Conservation (phyloP, 1,139 yeast species). For the Lodderomyces parapsilosis region DNA sequence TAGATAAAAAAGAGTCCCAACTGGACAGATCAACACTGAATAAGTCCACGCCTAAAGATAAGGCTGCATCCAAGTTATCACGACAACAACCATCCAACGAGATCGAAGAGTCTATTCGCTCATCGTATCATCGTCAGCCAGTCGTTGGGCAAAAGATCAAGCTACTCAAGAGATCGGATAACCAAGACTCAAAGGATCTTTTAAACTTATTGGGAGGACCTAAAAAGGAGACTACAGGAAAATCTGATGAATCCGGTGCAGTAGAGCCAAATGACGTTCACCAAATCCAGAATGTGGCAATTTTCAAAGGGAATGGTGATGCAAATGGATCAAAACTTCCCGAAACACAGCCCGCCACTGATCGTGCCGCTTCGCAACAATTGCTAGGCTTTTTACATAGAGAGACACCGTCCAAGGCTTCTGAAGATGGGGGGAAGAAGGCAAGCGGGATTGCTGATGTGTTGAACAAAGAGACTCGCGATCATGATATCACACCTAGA, state of each 20-base stretch:
- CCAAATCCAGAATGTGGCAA: not conserved
- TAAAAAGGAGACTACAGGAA: constrained; percentile 4
- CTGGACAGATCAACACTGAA: constrained; percentile 4
- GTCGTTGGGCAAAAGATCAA: constrained; percentile 29
- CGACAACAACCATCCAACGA: constrained; percentile 20
- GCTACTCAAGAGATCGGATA: constrained; percentile 29
- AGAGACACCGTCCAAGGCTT: not conserved
- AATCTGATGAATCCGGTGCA: not conserved
- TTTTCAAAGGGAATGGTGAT: not conserved
- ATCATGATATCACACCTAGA: constrained; percentile 1
- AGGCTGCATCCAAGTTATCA: not conserved
- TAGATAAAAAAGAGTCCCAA: constrained; percentile 3
- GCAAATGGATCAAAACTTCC: not conserved
- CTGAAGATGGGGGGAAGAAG: not conserved
- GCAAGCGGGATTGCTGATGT: not conserved
- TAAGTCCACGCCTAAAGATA: not conserved
- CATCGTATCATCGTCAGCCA: constrained; percentile 10
- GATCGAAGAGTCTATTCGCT: constrained; percentile 20
- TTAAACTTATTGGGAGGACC: constrained; percentile 14
- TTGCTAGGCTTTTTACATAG: constrained; percentile 10
- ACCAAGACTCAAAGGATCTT: constrained; percentile 14
- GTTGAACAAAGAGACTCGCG: constrained; percentile 4
- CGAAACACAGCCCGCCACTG: not conserved
- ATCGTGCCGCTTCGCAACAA: constrained; percentile 7
- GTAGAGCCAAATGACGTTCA: not conserved